Percentiles rank a stretch among this genome's conserved stretches.
Evolutionary conservation across 2,329 filamentous ascomycete species (phyloP).

Genomic region (Neofusicoccum ribis): DNA sequence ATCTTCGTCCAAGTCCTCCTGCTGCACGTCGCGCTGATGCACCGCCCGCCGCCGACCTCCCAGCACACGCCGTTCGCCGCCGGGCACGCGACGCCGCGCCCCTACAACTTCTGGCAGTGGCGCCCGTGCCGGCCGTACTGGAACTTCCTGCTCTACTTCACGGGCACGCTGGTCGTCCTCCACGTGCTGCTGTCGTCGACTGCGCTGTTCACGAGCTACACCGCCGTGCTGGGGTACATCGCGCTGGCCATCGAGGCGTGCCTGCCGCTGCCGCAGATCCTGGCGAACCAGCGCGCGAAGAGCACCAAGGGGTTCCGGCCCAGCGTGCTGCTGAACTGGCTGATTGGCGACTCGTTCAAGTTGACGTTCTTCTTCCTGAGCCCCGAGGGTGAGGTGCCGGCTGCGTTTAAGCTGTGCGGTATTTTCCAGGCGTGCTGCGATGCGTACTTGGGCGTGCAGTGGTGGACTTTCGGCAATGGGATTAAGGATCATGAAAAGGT

Average conservation of each 20-base stretch:
- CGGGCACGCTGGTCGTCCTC: slow-evolving; percentile 59
- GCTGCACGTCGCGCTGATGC: slow-evolving; percentile 61
- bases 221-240: slow-evolving; percentile 68
- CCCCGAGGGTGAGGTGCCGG: slow-evolving; percentile 67
- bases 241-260: slow-evolving; percentile 77
- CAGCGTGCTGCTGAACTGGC: slow-evolving; percentile 75
- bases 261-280: slow-evolving; percentile 77
- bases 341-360: slow-evolving; percentile 81
- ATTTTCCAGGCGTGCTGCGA: slow-evolving; percentile 80
- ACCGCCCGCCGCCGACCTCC: slow-evolving; percentile 48
- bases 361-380: slow-evolving; percentile 76
- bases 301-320: slow-evolving; percentile 78
- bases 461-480: slow-evolving; percentile 46
- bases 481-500: slow-evolving; percentile 19
- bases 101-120: slow-evolving; percentile 85
- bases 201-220: slow-evolving; percentile 64
- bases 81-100: slow-evolving; percentile 51
- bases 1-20: slow-evolving; percentile 58
- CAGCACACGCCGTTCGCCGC: slow-evolving; percentile 61
- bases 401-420: slow-evolving; percentile 79
- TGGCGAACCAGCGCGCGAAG: slow-evolving; percentile 66
- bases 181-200: slow-evolving; percentile 67
- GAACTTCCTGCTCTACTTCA: slow-evolving; percentile 72
- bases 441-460: slow-evolving; percentile 71
- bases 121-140: slow-evolving; percentile 74